A percentile compares a stretch with the other conserved stretches of the same genome.
phyloP scores from a whole-genome alignment of 306 rosid genomes.

The Arachis hypogaea region DNA sequence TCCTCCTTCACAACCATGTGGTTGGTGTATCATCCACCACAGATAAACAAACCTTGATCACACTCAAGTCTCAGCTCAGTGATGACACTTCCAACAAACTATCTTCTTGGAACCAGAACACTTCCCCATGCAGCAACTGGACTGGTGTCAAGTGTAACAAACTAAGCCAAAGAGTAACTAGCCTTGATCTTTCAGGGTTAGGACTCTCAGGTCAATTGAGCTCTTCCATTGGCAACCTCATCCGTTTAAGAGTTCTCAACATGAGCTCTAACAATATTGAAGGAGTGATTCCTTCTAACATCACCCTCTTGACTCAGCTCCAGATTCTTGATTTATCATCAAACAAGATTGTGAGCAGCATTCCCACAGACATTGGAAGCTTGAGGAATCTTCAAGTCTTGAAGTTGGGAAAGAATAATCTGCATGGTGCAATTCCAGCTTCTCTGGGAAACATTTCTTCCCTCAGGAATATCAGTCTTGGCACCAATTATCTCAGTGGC shows the following conservation, averaged over 20 bases:
- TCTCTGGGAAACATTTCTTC: constrained; percentile 65
- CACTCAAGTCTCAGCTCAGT: constrained; percentile 51
- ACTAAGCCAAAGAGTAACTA: constrained; percentile 49
- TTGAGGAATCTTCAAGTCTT: constrained; percentile 55
- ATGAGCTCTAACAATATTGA: constrained; percentile 54
- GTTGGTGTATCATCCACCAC: constrained; percentile 37
- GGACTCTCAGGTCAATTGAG: constrained; percentile 55
- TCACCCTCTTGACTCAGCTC: constrained; percentile 50
- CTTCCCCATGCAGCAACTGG: constrained; percentile 70
- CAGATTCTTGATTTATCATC: constrained; percentile 51
- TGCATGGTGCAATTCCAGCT: constrained; percentile 56
- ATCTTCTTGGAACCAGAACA: constrained; percentile 52
- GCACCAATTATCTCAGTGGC: constrained; percentile 64
- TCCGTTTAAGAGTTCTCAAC: constrained; percentile 51
- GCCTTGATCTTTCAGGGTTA: constrained; percentile 54
- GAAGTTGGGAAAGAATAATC: constrained; percentile 52
- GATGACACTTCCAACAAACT: constrained; percentile 39
- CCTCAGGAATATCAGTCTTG: constrained; percentile 52
- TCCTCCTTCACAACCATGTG: constrained; percentile 19
- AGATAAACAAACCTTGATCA: constrained; percentile 67
- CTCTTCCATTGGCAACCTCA: constrained; percentile 57
- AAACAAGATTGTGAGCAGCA: constrained; percentile 49
- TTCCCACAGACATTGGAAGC: constrained; percentile 49
- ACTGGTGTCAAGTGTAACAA: constrained; percentile 61
- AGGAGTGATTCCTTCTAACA: constrained; percentile 55